These are phyloP conservation scores for Trichocladium antarcticum DNA, from an alignment of 495 filamentous ascomycete species.

Conservation along the genomic window DNA sequence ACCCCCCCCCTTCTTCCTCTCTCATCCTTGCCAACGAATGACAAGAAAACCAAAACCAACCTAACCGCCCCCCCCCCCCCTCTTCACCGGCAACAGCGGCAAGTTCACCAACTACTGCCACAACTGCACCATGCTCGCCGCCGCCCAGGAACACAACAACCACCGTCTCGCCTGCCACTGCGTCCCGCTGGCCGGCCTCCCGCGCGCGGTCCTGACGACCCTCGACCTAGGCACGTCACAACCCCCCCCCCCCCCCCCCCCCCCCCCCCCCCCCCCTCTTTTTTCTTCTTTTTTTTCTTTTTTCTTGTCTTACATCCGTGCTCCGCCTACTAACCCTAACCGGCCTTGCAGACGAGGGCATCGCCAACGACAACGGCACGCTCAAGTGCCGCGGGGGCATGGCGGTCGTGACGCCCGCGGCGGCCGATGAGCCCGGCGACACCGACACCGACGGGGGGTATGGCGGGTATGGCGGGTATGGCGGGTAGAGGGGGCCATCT, in stretches of 20 bases:
- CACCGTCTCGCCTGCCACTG: slow-evolving; percentile 10
- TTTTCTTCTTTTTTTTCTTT: no score
- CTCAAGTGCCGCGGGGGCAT: slow-evolving; percentile 10
- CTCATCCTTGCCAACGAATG: neutral
- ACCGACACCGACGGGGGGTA: no score
- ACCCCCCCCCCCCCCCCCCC: neutral
- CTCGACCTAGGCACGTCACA: slow-evolving; percentile 8
- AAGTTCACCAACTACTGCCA: slow-evolving; percentile 18
- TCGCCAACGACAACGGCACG: slow-evolving; percentile 18
- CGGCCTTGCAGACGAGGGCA: slow-evolving; percentile 15
- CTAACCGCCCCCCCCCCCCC: neutral
- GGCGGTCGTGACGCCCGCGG: neutral
- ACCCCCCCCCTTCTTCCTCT: neutral
- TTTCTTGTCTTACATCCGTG: no score
- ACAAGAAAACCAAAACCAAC: neutral
- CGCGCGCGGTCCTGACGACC: neutral
- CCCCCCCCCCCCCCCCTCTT: neutral
- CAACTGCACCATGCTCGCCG: slow-evolving; percentile 7
- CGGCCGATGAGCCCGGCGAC: no score
- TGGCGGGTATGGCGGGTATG: no score
- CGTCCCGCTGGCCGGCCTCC: neutral
- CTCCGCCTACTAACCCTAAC: neutral
- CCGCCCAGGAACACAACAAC: neutral
- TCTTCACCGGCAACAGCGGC: slow-evolving; percentile 15
- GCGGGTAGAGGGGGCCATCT: no score